Evolutionary conservation across 2,329 filamentous ascomycete genomes (phyloP).

Genomic region (Penicillium digitatum): DNA sequence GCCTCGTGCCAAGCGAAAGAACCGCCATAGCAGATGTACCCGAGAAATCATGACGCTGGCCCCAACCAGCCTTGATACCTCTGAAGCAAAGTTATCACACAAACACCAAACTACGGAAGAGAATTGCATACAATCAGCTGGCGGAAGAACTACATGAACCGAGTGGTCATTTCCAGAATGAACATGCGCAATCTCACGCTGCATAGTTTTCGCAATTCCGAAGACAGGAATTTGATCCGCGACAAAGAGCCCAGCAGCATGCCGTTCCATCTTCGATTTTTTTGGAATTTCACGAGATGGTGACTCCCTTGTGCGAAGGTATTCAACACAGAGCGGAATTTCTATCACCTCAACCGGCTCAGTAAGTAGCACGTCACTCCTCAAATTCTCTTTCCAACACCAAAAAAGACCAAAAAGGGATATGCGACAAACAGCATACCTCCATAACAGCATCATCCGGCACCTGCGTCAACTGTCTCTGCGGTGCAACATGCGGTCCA

Average conservation of each 20-base stretch:
- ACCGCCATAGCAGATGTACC: constrained; percentile 64
- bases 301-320: constrained; percentile 25
- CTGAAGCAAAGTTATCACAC: constrained; percentile 34
- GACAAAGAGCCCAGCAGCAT: constrained; percentile 29
- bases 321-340: constrained; percentile 22
- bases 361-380: not conserved
- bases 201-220: constrained; percentile 25
- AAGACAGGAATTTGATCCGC: constrained; percentile 19
- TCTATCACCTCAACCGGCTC: constrained; percentile 15
- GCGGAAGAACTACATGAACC: constrained; percentile 74
- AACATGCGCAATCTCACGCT: constrained; percentile 75
- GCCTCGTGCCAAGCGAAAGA: constrained; percentile 19
- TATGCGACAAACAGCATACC: constrained; percentile 14
- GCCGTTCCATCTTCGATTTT: constrained; percentile 23
- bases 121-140: constrained; percentile 59
- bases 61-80: constrained; percentile 73
- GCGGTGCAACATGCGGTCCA: constrained; percentile 29
- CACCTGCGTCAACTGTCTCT: constrained; percentile 30
- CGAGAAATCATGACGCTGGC: constrained; percentile 57
- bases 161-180: constrained; percentile 67
- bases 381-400: not conserved
- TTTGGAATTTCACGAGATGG: constrained; percentile 27
- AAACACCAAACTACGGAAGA: not conserved
- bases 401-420: not conserved
- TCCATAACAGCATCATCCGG: constrained; percentile 23